Percentiles rank a stretch among this genome's conserved stretches.
phyloP scores from a whole-genome alignment of 768 basidiomycete species.

The Mrakia blollopis region DNA sequence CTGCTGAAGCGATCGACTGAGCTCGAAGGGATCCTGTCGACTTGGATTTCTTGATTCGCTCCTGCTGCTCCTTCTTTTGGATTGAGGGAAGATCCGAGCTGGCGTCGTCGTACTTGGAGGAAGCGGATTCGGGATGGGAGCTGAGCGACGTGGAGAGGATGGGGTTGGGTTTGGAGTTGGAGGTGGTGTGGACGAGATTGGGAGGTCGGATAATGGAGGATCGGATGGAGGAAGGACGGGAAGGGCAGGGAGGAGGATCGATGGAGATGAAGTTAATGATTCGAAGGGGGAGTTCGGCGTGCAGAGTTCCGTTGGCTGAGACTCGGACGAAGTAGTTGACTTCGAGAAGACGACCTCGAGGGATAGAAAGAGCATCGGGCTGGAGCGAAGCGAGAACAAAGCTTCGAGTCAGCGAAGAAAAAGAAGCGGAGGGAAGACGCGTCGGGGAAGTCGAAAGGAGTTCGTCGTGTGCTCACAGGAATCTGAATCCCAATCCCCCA shows the following conservation, averaged over 20 bases:
- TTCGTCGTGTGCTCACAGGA: constrained; percentile 56
- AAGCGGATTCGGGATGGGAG: constrained; percentile 2
- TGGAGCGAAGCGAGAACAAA: constrained; percentile 39
- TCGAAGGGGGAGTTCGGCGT: constrained; percentile 65
- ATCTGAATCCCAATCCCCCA: constrained; percentile 67
- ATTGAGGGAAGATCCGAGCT: neutral
- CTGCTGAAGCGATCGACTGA: neutral
- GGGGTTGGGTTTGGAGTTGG: neutral
- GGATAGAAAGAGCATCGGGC: constrained; percentile 65
- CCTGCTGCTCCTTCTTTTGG: neutral
- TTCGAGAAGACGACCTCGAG: constrained; percentile 66
- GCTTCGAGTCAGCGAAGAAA: no score
- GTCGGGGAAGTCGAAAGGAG: neutral
- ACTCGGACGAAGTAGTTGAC: constrained; percentile 68
- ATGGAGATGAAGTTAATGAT: constrained; percentile 81
- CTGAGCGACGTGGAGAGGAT: neutral
- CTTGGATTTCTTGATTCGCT: constrained; percentile 21
- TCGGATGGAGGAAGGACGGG: neutral
- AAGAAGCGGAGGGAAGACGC: no score
- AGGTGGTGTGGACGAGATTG: neutral
- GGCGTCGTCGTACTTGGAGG: constrained; percentile 10
- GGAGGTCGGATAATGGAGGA: neutral
- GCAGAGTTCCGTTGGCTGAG: constrained; percentile 57
- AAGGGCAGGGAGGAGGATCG: constrained; percentile 58
- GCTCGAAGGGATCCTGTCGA: constrained; percentile 24